These are phyloP conservation scores for Vitis rotundifolia DNA, from an alignment of 164 flowering plant species.

Conservation along the genomic window DNA sequence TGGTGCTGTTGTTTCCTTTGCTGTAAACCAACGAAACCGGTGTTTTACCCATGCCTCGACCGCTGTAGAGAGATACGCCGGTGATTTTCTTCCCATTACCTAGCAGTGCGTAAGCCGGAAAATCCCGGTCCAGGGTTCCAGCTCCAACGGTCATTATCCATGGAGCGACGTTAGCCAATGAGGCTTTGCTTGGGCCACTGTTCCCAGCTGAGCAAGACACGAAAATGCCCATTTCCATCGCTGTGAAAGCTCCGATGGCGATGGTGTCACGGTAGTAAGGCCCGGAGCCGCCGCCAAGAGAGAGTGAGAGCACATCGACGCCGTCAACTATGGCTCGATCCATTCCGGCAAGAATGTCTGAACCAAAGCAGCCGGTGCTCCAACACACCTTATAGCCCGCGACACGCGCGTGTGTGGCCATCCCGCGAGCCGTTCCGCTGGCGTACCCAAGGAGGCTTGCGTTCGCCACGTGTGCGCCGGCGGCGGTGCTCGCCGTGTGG, in stretches of 20 bases:
- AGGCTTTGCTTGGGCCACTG: constrained; percentile 58
- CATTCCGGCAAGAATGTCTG: constrained; percentile 84
- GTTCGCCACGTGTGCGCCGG: constrained; percentile 54
- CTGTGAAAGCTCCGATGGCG: constrained; percentile 75
- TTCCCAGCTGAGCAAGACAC: constrained; percentile 91
- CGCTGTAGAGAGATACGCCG: constrained; percentile 83
- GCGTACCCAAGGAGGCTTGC: constrained; percentile 86
- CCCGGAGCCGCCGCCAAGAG: constrained; percentile 76
- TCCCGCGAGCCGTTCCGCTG: constrained; percentile 81
- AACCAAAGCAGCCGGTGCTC: constrained; percentile 67
- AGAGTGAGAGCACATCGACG: constrained; percentile 78
- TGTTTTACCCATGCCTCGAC: constrained; percentile 56
- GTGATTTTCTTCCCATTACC: constrained; percentile 42
- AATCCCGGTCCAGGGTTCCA: constrained; percentile 82
- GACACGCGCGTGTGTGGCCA: constrained; percentile 70
- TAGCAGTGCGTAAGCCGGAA: constrained; percentile 63
- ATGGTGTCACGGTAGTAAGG: constrained; percentile 67
- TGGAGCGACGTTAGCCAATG: constrained; percentile 74
- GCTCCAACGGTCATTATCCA: constrained; percentile 95
- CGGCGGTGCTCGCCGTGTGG: constrained; percentile 85
- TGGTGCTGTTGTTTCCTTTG: constrained; percentile 28
- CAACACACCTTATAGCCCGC: constrained; percentile 86
- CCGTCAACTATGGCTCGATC: constrained; percentile 75
- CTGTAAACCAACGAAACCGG: constrained; percentile 49
- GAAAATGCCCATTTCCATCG: constrained; percentile 73